phyloP scores from a whole-genome alignment of 805 yeast species.

The Wickerhamiella australiensis region DNA sequence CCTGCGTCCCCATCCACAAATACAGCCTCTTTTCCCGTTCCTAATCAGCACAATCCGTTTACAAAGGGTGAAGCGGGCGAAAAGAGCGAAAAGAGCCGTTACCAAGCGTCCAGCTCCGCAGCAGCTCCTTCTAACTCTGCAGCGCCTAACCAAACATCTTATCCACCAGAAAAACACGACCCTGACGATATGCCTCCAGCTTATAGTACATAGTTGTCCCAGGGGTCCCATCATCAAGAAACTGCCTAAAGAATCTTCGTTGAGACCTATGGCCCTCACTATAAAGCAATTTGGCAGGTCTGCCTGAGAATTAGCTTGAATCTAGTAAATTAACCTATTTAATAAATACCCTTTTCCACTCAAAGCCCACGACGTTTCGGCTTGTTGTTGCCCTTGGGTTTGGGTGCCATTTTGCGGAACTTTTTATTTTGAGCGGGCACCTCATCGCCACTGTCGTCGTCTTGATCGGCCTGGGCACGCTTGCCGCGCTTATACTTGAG shows the following conservation, averaged over 20 bases:
- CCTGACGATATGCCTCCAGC: not conserved
- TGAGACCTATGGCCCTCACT: too few relatives aligned
- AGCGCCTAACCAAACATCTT: not conserved
- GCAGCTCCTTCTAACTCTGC: not conserved
- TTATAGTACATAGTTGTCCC: not conserved
- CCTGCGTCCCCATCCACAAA: too few relatives aligned
- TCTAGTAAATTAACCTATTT: not conserved
- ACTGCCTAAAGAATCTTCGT: too few relatives aligned
- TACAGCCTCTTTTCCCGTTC: not conserved
- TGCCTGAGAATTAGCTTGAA: not conserved
- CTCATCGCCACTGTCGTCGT: slow-evolving; percentile 35
- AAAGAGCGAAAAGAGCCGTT: too few relatives aligned
- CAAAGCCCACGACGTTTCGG: slow-evolving; percentile 8
- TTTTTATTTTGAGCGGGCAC: not conserved
- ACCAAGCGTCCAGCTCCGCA: too few relatives aligned
- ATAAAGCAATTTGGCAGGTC: too few relatives aligned
- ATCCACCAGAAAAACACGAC: not conserved
- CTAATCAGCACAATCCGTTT: not conserved
- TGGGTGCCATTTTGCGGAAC: slow-evolving; percentile 8
- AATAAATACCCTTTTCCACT: slow-evolving; percentile 5
- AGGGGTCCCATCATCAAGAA: too few relatives aligned
- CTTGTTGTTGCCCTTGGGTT: slow-evolving; percentile 4
- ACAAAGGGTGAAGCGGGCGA: too few relatives aligned
- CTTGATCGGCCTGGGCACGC: slow-evolving; percentile 41
- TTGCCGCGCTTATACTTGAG: slow-evolving; percentile 69